A percentile compares a stretch with the other conserved stretches of the same genome.
phyloP scores from a whole-genome alignment of 2,329 filamentous ascomycete species.

The Bipolaris zeicola region DNA sequence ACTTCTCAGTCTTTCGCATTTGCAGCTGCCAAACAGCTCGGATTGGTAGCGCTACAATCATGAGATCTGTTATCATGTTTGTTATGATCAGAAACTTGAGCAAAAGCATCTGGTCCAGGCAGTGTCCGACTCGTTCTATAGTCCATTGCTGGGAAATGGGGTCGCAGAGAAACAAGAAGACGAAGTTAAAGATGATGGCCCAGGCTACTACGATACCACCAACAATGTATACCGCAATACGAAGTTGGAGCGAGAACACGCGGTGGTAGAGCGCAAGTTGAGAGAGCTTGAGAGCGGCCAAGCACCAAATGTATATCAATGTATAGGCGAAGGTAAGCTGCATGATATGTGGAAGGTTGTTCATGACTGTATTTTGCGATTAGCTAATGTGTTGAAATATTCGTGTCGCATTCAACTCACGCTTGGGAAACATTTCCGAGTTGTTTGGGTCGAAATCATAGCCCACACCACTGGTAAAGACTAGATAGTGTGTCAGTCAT shows the following conservation, averaged over 20 bases:
- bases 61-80: constrained; percentile 24
- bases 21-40: constrained; percentile 26
- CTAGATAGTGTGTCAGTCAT: not conserved
- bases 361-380: constrained; percentile 9
- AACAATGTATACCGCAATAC: constrained; percentile 21
- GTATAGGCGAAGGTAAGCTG: constrained; percentile 31
- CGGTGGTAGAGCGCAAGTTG: constrained; percentile 29
- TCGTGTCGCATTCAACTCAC: constrained; percentile 9
- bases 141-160: constrained; percentile 33
- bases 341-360: constrained; percentile 29
- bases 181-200: constrained; percentile 30
- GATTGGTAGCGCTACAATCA: constrained; percentile 25
- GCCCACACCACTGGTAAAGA: constrained; percentile 28
- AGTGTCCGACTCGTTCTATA: constrained; percentile 25
- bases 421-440: constrained; percentile 17
- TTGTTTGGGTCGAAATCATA: constrained; percentile 19
- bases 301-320: constrained; percentile 29
- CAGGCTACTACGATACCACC: constrained; percentile 22
- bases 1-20: constrained; percentile 32
- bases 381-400: not conserved
- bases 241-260: constrained; percentile 20
- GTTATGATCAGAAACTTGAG: constrained; percentile 26
- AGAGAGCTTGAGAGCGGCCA: constrained; percentile 27
- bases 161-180: constrained; percentile 32
- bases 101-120: constrained; percentile 30